Conservation (phyloP, 2,329 filamentous ascomycete genomes). For the Pyrenophora teres region DNA sequence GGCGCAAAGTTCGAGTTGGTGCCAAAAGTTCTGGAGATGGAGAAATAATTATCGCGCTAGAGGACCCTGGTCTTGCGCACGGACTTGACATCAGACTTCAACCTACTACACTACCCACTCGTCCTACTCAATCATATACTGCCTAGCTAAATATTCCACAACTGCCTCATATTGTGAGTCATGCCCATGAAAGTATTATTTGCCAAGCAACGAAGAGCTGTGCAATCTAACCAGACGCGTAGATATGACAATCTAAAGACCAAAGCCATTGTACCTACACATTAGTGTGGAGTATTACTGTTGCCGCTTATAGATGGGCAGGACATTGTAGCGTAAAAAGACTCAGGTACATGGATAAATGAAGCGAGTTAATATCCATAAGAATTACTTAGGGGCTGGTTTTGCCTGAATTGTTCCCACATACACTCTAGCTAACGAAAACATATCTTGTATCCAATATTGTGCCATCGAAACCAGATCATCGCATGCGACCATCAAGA, state of each 20-base stretch:
- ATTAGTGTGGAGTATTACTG: too few species aligned
- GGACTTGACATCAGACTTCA: neutral
- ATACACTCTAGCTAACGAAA: slow-evolving; percentile 9
- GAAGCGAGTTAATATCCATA: slow-evolving; percentile 1
- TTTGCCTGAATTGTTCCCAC: slow-evolving; percentile 4
- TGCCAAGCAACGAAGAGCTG: neutral
- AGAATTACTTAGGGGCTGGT: slow-evolving; percentile 8
- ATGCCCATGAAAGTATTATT: too few species aligned
- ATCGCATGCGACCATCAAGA: slow-evolving; percentile 37
- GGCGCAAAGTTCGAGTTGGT: slow-evolving; percentile 12
- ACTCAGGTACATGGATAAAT: neutral
- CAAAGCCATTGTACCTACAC: too few species aligned
- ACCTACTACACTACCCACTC: too few species aligned
- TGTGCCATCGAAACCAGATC: slow-evolving; percentile 1
- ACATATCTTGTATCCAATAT: slow-evolving; percentile 16
- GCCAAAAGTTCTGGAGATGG: slow-evolving; percentile 9
- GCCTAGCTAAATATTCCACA: too few species aligned
- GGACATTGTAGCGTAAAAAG: neutral
- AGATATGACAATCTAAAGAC: too few species aligned
- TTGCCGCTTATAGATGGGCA: neutral
- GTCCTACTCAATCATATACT: neutral
- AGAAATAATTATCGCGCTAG: slow-evolving; percentile 16
- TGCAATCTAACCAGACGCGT: neutral
- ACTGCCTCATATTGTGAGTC: too few species aligned
- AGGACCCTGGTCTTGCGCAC: slow-evolving; percentile 6